Percentiles rank a stretch among this genome's conserved stretches.
These are phyloP conservation scores for Coriaria nepalensis DNA, from an alignment of 306 rosid species.

Conservation along the genomic window DNA sequence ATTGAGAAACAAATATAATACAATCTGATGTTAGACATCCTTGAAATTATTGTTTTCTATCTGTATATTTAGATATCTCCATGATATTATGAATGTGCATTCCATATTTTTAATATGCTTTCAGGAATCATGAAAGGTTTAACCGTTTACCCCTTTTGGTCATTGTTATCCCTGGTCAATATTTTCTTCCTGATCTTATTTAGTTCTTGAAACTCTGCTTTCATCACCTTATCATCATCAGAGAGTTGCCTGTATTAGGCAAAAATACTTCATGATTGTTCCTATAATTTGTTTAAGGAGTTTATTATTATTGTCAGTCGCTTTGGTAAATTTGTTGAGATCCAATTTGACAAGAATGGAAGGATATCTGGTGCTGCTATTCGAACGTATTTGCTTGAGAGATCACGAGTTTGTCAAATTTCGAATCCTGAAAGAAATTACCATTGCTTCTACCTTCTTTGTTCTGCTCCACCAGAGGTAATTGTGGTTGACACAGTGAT, in stretches of 20 bases:
- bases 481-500: conserved; percentile 13
- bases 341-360: conserved; percentile 98
- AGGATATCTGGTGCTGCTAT: conserved; percentile 98
- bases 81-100: not conserved
- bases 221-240: not conserved
- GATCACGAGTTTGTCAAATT: conserved; percentile 98
- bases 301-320: conserved; percentile 60
- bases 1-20: no score
- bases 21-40: no score
- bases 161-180: not conserved
- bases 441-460: conserved; percentile 98
- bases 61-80: conserved; percentile 1
- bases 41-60: not conserved
- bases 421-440: conserved; percentile 98
- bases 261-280: not conserved
- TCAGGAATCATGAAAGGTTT: not conserved
- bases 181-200: conserved; percentile 9
- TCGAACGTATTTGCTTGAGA: conserved; percentile 89
- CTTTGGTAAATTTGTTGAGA: conserved; percentile 98
- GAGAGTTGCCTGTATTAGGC: not conserved
- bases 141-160: conserved; percentile 3
- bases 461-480: conserved; percentile 96
- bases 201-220: conserved; percentile 10
- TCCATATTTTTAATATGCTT: not conserved
- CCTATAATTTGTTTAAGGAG: conserved; percentile 12